Evolutionary conservation across 176 grass and related monocot species (phyloP).

Genomic region (Dendrocalamus sinicus): DNA sequence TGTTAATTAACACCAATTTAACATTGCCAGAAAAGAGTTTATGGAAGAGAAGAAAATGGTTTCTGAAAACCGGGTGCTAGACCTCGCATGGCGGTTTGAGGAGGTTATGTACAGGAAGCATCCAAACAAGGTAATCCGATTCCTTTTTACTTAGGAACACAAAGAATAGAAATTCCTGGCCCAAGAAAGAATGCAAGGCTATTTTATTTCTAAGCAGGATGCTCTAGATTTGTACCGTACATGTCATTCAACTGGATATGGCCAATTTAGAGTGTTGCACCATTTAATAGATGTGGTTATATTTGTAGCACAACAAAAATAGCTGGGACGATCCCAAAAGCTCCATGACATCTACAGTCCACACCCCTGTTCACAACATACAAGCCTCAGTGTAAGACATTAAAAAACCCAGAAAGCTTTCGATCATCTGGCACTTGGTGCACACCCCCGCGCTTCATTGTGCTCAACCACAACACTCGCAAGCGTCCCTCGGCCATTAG

Average conservation of each 20-base stretch:
- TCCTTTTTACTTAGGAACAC: not conserved
- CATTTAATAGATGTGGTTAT: slow-evolving; percentile 12
- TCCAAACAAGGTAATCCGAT: slow-evolving; percentile 39
- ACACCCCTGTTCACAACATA: not conserved
- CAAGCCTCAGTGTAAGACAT: not conserved
- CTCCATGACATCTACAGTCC: not conserved
- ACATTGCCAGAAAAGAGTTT: slow-evolving; percentile 14
- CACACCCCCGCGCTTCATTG: not conserved
- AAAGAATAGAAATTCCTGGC: not conserved
- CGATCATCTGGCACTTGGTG: not conserved
- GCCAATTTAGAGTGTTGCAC: not conserved
- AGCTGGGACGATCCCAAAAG: not conserved
- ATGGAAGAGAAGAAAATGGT: not conserved
- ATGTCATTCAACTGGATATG: too few relatives aligned
- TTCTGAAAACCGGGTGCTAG: not conserved
- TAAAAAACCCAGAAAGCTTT: slow-evolving; percentile 9
- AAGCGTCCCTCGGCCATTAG: not conserved
- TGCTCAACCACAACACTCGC: not conserved
- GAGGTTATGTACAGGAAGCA: slow-evolving; percentile 15
- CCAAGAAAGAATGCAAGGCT: slow-evolving; percentile 2
- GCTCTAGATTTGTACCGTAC: not conserved
- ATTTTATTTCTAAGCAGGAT: slow-evolving; percentile 18
- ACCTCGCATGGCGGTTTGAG: slow-evolving; percentile 1
- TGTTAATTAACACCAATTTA: slow-evolving; percentile 25
- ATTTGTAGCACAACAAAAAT: not conserved